phyloP scores from a whole-genome alignment of 2,329 filamentous ascomycete species.

The Claviceps sp. region DNA sequence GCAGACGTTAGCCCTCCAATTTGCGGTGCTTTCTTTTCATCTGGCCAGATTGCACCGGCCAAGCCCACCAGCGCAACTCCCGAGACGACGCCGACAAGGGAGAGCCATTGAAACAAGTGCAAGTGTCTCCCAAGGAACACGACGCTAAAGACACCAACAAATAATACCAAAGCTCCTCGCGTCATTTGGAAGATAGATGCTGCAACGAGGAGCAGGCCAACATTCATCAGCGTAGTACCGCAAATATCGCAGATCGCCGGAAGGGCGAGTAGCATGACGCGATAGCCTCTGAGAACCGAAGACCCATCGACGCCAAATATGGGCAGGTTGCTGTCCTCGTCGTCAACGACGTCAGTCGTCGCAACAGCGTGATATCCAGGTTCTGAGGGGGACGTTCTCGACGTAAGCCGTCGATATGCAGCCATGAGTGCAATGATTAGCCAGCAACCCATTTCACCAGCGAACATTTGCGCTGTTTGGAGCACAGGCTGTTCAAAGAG shows the following conservation, averaged over 20 bases:
- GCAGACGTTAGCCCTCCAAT: slow-evolving; percentile 17
- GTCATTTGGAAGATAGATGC: slow-evolving; percentile 99
- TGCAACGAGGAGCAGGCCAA: slow-evolving; percentile 82
- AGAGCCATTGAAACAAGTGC: slow-evolving; percentile 82
- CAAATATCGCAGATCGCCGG: slow-evolving; percentile 90
- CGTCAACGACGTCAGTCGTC: slow-evolving; percentile 26
- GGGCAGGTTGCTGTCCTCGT: slow-evolving; percentile 8
- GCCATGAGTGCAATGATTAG: slow-evolving; percentile 64
- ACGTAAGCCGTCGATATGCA: slow-evolving; percentile 46
- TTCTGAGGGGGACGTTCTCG: slow-evolving; percentile 27
- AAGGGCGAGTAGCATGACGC: slow-evolving; percentile 61
- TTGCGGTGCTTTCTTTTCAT: slow-evolving; percentile 37
- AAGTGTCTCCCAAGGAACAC: slow-evolving; percentile 72
- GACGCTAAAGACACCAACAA: slow-evolving; percentile 91
- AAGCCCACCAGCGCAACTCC: slow-evolving; percentile 86
- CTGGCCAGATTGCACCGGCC: slow-evolving; percentile 68
- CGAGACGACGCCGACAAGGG: slow-evolving; percentile 70
- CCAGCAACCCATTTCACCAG: slow-evolving; percentile 94
- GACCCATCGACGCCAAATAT: slow-evolving; percentile 37
- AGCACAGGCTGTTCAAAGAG: slow-evolving; percentile 91
- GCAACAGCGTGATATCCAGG: slow-evolving; percentile 55
- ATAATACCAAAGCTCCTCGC: slow-evolving; percentile 81
- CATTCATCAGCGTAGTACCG: slow-evolving; percentile 95
- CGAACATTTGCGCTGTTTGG: slow-evolving; percentile 96
- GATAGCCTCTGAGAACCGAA: slow-evolving; percentile 55